phyloP scores from a whole-genome alignment of 352 stramenopile species.

The Phytophthora palmivora region DNA sequence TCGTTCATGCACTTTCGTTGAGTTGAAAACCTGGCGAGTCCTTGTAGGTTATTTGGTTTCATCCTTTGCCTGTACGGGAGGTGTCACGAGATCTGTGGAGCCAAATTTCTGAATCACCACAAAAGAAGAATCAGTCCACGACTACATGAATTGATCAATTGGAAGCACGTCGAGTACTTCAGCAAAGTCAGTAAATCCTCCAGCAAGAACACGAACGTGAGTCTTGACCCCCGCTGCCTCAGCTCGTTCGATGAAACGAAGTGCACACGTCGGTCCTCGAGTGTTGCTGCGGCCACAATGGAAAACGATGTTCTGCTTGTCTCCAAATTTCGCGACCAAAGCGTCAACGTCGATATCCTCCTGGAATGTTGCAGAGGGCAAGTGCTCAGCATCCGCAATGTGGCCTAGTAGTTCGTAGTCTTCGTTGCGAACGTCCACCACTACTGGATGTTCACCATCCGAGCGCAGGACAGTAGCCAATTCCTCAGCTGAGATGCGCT shows the following conservation, averaged over 20 bases:
- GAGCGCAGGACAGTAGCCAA: slow-evolving; percentile 26
- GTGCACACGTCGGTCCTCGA: slow-evolving; percentile 43
- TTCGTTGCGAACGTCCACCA: slow-evolving; percentile 42
- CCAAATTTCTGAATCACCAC: too few relatives aligned
- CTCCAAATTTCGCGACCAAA: slow-evolving; percentile 35
- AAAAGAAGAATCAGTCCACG: too few relatives aligned
- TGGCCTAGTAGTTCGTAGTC: slow-evolving; percentile 42
- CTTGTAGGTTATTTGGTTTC: too few relatives aligned
- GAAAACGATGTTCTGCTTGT: slow-evolving; percentile 43
- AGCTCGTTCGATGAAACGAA: slow-evolving; percentile 40
- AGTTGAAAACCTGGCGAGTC: too few relatives aligned
- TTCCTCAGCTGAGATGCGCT: slow-evolving; percentile 35
- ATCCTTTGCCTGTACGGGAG: too few relatives aligned
- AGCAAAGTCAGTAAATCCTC: slow-evolving; percentile 35
- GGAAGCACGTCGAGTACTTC: slow-evolving; percentile 14
- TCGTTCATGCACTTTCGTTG: too few relatives aligned
- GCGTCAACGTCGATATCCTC: slow-evolving; percentile 47
- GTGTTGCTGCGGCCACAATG: slow-evolving; percentile 50
- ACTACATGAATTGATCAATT: too few relatives aligned
- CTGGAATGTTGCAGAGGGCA: slow-evolving; percentile 40
- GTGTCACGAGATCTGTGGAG: too few relatives aligned
- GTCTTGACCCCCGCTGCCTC: slow-evolving; percentile 24
- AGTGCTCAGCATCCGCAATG: slow-evolving; percentile 40
- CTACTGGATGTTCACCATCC: slow-evolving; percentile 7
- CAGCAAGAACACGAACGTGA: slow-evolving; percentile 32